These are phyloP conservation scores for Albifimbria verrucaria DNA, from an alignment of 2,329 filamentous ascomycete genomes.

Conservation along the genomic window DNA sequence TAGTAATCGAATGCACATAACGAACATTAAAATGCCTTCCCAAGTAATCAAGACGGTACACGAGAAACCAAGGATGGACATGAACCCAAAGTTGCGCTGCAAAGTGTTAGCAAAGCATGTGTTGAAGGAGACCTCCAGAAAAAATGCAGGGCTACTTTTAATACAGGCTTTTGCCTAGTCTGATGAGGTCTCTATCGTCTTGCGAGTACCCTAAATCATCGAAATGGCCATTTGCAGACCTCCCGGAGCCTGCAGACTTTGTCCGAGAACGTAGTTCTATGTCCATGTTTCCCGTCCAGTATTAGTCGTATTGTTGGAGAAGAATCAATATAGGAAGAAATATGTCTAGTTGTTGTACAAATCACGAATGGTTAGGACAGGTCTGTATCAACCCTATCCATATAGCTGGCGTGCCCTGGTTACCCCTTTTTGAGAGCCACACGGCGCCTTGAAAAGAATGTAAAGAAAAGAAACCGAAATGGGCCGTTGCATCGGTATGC, in stretches of 20 bases:
- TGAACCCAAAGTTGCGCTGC: constrained; percentile 40
- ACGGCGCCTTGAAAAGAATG: no score
- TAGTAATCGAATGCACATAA: no score
- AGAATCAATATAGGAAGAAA: not conserved
- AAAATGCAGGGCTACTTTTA: not conserved
- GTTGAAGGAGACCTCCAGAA: not conserved
- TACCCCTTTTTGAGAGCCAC: no score
- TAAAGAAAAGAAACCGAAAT: no score
- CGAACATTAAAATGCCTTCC: no score
- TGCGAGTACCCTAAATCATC: not conserved
- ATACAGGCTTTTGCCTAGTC: not conserved
- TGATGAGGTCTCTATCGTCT: not conserved
- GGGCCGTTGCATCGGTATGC: no score
- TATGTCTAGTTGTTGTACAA: not conserved
- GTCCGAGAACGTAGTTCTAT: not conserved
- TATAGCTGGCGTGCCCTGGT: no score
- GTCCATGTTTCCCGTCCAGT: not conserved
- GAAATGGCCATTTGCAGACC: not conserved
- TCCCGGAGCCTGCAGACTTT: not conserved
- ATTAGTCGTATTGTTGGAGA: not conserved
- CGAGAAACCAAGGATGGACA: constrained; percentile 48
- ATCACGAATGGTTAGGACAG: not conserved
- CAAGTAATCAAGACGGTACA: constrained; percentile 52
- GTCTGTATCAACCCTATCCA: not conserved
- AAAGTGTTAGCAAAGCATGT: not conserved